Conservation (phyloP, 257 asterid species). For the Handroanthus guayacan region DNA sequence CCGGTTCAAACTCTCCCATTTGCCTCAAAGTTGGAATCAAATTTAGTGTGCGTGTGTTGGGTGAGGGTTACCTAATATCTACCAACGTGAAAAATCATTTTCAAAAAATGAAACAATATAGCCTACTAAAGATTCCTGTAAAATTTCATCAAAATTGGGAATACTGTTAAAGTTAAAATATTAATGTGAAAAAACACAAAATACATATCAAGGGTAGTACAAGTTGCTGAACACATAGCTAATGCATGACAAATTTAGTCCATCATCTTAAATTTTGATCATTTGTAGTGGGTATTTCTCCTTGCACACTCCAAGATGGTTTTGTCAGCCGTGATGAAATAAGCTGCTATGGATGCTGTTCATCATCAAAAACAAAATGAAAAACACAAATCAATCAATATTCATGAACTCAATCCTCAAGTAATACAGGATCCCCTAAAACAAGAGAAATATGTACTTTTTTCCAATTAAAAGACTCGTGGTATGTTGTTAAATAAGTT, state of each 20-base stretch:
- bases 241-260: background rate
- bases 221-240: background rate
- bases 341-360: conserved; percentile 84
- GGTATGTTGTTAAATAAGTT: background rate
- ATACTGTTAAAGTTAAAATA: no score
- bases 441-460: no score
- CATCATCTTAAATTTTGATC: conserved; percentile 31
- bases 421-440: no score
- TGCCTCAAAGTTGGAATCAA: no score
- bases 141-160: no score
- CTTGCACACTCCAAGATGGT: conserved; percentile 80
- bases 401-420: background rate
- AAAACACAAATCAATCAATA: background rate
- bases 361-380: conserved; percentile 19
- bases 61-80: no score
- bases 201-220: background rate
- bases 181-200: no score
- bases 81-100: no score
- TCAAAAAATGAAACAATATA: no score
- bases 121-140: no score
- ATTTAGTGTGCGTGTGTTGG: no score
- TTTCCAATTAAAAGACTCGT: background rate
- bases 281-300: conserved; percentile 65
- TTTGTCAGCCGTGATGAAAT: conserved; percentile 87
- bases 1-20: no score